A percentile compares a stretch with the other conserved stretches of the same genome.
Conservation (phyloP, 2,329 filamentous ascomycete genomes). For the Didymosphaeria variabile region DNA sequence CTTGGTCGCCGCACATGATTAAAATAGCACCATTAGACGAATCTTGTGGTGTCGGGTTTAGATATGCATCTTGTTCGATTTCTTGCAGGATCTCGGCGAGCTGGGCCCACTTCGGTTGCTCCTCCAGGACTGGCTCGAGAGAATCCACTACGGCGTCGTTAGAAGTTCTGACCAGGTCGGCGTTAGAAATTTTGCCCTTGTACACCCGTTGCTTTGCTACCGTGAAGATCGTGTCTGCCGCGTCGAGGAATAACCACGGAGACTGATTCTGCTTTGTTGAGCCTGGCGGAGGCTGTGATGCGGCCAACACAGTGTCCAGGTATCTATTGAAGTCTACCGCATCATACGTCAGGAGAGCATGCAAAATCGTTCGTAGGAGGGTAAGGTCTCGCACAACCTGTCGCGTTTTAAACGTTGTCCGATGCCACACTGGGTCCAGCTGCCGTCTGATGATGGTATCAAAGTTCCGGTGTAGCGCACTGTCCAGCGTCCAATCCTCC, state of each 20-base stretch:
- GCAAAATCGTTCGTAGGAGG: constrained; percentile 82
- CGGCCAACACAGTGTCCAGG: constrained; percentile 91
- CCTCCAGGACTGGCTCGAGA: constrained; percentile 84
- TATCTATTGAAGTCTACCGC: constrained; percentile 91
- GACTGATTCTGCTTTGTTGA: constrained; percentile 89
- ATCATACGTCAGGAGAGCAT: constrained; percentile 83
- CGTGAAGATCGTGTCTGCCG: constrained; percentile 92
- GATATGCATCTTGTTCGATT: constrained; percentile 89
- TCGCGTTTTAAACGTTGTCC: constrained; percentile 91
- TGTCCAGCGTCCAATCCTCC: constrained; percentile 97
- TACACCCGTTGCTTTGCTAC: constrained; percentile 90
- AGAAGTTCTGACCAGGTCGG: constrained; percentile 57
- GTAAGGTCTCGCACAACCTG: constrained; percentile 92
- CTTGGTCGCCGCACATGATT: constrained; percentile 92
- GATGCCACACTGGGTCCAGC: constrained; percentile 95
- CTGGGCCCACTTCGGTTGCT: constrained; percentile 92
- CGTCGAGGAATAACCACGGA: constrained; percentile 95
- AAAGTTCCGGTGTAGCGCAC: constrained; percentile 90
- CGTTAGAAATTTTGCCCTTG: constrained; percentile 72
- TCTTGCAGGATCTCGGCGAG: constrained; percentile 91
- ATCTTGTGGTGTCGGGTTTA: constrained; percentile 78
- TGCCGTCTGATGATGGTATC: constrained; percentile 88
- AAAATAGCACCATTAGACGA: constrained; percentile 91
- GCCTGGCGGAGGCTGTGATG: constrained; percentile 86
- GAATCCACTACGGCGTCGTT: constrained; percentile 64